A percentile compares a stretch with the other conserved stretches of the same genome.
Conservation (phyloP, 1,284 basidiomycete genomes). For the Somion occarium region DNA sequence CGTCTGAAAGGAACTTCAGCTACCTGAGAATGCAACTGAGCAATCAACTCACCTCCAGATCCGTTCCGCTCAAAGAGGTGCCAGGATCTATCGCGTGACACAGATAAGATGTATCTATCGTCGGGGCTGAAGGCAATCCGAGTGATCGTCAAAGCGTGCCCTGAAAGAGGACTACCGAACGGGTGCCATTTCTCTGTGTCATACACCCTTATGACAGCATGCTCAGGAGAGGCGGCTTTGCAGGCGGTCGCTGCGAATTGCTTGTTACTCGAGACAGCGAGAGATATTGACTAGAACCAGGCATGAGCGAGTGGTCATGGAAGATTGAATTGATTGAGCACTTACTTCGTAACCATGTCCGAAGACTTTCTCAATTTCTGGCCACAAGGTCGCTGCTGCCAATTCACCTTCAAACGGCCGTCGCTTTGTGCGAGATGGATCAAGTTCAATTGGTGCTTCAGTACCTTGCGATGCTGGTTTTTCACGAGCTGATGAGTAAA, state of each 20-base stretch:
- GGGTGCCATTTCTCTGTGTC: constrained; percentile 67
- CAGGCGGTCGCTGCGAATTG: constrained; percentile 87
- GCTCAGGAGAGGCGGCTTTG: constrained; percentile 81
- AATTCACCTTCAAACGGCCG: constrained; percentile 83
- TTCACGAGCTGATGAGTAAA: neutral
- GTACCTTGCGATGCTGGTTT: constrained; percentile 1
- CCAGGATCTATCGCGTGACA: constrained; percentile 93
- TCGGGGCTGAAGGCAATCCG: constrained; percentile 86
- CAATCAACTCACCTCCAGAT: constrained; percentile 31
- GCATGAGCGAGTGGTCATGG: too few species aligned
- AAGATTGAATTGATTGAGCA: constrained; percentile 9
- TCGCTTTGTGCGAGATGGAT: constrained; percentile 28
- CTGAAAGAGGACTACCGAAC: constrained; percentile 68
- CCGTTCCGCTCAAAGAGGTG: constrained; percentile 58
- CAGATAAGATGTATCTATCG: constrained; percentile 75
- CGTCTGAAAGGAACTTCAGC: constrained; percentile 27
- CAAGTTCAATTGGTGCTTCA: constrained; percentile 13
- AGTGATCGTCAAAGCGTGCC: constrained; percentile 89
- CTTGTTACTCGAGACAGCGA: constrained; percentile 68
- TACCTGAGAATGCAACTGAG: neutral
- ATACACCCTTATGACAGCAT: constrained; percentile 87
- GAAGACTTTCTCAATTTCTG: constrained; percentile 95
- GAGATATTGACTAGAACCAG: constrained; percentile 66
- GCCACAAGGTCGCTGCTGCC: constrained; percentile 88
- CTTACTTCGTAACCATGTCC: constrained; percentile 94